These are phyloP conservation scores for Aspergillus asperescens DNA, from an alignment of 495 filamentous ascomycete genomes.

Conservation along the genomic window DNA sequence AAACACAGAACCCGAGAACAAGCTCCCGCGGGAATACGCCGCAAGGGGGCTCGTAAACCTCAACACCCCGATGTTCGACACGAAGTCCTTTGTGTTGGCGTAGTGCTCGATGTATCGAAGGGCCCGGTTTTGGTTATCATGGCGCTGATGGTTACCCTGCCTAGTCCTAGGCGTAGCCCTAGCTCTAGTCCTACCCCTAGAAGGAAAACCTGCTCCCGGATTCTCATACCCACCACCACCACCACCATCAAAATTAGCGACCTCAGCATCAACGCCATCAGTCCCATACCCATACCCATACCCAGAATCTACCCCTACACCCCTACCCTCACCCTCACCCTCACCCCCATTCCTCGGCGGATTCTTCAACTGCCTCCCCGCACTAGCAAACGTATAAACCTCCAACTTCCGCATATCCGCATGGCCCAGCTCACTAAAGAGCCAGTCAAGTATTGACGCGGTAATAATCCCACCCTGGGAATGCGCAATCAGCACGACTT, in stretches of 20 bases:
- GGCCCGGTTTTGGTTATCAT: constrained; percentile 22
- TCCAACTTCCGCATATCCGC: constrained; percentile 59
- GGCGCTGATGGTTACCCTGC: constrained; percentile 8
- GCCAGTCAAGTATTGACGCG: constrained; percentile 61
- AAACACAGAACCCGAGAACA: constrained; percentile 68
- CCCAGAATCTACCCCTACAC: no score
- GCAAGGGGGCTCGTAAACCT: constrained; percentile 48
- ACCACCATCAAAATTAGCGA: no score
- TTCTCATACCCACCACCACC: no score
- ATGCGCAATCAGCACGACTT: constrained; percentile 66
- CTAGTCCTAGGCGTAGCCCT: no score
- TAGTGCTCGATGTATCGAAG: constrained; percentile 75
- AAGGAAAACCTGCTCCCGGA: no score
- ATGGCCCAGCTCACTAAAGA: constrained; percentile 61
- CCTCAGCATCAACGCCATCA: no score
- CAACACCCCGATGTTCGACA: constrained; percentile 64
- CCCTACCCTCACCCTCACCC: not conserved
- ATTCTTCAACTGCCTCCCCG: constrained; percentile 75
- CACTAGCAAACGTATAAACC: constrained; percentile 71
- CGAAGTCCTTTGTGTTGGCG: constrained; percentile 67
- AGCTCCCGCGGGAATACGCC: constrained; percentile 20
- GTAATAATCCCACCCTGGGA: constrained; percentile 72
- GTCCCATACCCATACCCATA: no score
- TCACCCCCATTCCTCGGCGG: constrained; percentile 38
- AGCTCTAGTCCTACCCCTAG: no score